These are phyloP conservation scores for Cucurbita moschata DNA, from an alignment of 306 rosid species.

Conservation along the genomic window DNA sequence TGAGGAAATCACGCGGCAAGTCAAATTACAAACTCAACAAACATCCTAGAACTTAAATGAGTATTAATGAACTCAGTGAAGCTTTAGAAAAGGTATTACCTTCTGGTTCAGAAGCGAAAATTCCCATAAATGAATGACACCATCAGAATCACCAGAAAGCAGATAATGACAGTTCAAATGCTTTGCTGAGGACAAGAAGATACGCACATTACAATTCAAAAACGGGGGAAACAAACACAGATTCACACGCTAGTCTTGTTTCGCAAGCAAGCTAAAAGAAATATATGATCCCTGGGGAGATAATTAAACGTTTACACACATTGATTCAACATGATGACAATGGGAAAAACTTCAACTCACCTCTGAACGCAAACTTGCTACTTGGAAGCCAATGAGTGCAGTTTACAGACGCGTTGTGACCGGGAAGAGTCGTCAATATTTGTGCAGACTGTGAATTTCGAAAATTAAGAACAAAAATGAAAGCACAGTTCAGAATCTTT, in stretches of 20 bases:
- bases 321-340: not conserved
- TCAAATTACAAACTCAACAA: not conserved
- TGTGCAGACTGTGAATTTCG: constrained; percentile 51
- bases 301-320: not conserved
- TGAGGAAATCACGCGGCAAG: not conserved
- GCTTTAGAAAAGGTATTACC: constrained; percentile 23
- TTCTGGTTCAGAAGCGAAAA: constrained; percentile 39
- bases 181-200: constrained; percentile 34
- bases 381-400: constrained; percentile 94
- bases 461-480: not conserved
- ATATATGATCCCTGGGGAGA: not conserved
- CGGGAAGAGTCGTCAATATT: constrained; percentile 82
- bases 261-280: not conserved
- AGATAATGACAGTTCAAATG: constrained; percentile 55
- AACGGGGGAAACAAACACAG: not conserved
- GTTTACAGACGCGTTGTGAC: constrained; percentile 71
- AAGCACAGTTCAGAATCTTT: not conserved
- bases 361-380: constrained; percentile 53
- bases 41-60: not conserved
- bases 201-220: not conserved
- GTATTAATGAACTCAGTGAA: not conserved
- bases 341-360: constrained; percentile 19
- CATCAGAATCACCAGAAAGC: constrained; percentile 81
- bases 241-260: not conserved
- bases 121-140: constrained; percentile 71